Percentiles rank a stretch among this genome's conserved stretches.
Conservation (phyloP, 2,329 filamentous ascomycete genomes). For the Colletotrichum simmondsii region DNA sequence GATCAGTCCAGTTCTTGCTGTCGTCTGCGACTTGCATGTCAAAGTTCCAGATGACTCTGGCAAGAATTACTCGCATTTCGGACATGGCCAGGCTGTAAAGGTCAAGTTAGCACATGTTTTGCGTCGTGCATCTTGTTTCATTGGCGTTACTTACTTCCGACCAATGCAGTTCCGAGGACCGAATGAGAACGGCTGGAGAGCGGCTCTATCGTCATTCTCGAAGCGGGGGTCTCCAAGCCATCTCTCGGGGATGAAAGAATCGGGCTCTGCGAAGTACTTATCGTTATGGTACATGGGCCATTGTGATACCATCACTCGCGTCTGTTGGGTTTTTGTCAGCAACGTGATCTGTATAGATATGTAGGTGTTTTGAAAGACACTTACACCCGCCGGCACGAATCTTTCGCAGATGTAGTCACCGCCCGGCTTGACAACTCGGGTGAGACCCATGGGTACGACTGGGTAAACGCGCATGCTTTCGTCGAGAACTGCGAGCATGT, state of each 20-base stretch:
- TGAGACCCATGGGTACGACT: slow-evolving; percentile 38
- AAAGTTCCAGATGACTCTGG: slow-evolving; percentile 57
- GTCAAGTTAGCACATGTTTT: background rate
- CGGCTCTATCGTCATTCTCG: slow-evolving; percentile 42
- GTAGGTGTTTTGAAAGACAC: slow-evolving; percentile 30
- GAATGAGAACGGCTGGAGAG: slow-evolving; percentile 58
- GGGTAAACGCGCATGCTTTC: slow-evolving; percentile 53
- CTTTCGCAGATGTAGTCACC: slow-evolving; percentile 45
- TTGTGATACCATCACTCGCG: slow-evolving; percentile 51
- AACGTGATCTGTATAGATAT: background rate
- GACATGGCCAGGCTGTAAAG: slow-evolving; percentile 52
- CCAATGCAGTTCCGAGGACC: slow-evolving; percentile 63
- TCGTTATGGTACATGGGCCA: slow-evolving; percentile 32
- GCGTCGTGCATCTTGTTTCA: background rate
- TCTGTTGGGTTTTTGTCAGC: background rate
- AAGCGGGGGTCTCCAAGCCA: slow-evolving; percentile 43
- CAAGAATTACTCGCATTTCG: slow-evolving; percentile 60
- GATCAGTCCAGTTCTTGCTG: slow-evolving; percentile 48
- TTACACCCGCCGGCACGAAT: slow-evolving; percentile 47
- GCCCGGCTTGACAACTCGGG: slow-evolving; percentile 42
- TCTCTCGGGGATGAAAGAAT: slow-evolving; percentile 55
- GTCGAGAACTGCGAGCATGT: slow-evolving; percentile 53
- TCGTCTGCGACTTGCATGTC: slow-evolving; percentile 52
- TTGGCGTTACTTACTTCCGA: slow-evolving; percentile 49
- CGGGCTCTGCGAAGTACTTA: slow-evolving; percentile 54